Evolutionary conservation across 2,329 filamentous ascomycete genomes (phyloP).

Genomic region (Fulvia fulva): DNA sequence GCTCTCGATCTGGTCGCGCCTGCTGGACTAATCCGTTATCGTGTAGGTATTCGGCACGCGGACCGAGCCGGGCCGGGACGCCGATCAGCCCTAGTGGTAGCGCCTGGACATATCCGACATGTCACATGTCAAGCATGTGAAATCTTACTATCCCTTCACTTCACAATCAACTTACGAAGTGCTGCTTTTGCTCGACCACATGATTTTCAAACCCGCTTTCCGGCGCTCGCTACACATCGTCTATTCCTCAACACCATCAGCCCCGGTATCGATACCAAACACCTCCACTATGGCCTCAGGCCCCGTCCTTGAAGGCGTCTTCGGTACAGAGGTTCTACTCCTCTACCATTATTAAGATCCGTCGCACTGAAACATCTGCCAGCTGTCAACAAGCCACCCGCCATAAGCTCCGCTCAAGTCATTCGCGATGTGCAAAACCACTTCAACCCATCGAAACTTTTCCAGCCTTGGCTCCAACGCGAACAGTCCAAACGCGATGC

Average conservation of each 20-base stretch:
- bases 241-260: constrained; percentile 2
- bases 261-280: neutral
- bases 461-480: constrained; percentile 69
- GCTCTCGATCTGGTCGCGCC: neutral
- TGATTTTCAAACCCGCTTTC: neutral
- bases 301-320: constrained; percentile 54
- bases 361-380: constrained; percentile 9
- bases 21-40: constrained; percentile 4
- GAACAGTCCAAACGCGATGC: constrained; percentile 55
- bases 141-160: neutral
- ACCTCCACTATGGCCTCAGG: constrained; percentile 13
- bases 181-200: too few relatives aligned
- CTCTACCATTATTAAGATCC: constrained; percentile 3
- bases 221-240: constrained; percentile 17
- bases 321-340: constrained; percentile 46
- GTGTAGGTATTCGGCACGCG: neutral
- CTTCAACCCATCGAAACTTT: constrained; percentile 77
- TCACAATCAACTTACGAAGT: neutral
- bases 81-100: neutral
- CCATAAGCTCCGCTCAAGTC: constrained; percentile 82
- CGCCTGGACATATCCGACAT: neutral
- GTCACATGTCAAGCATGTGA: neutral
- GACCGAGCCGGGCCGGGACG: neutral
- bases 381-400: constrained; percentile 92
- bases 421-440: constrained; percentile 80